Base-by-base conservation (phyloP, 2,329 filamentous ascomycete genomes). In the Fusarium sp. region DNA sequence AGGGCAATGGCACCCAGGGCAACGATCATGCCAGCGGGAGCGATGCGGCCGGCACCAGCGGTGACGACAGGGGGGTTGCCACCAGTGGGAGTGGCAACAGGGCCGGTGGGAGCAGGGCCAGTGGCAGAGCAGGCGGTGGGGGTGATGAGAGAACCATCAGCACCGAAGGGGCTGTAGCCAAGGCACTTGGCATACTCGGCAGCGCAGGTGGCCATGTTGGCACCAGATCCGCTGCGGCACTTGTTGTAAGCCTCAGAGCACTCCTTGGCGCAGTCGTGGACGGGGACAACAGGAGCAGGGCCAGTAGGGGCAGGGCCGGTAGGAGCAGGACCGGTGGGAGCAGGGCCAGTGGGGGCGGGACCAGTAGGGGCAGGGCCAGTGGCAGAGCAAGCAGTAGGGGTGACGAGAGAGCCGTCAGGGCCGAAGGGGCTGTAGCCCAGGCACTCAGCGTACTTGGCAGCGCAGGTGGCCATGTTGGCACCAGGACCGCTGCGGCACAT, bases 341-440 rank as follows among this genome's bases (percentile, higher is more conserved):
- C 85, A 9, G 92, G 91, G 89, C 52, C 92, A 94, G 88, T 86
- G 92, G 79, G 9, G 37, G n/a, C n/a, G n/a, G 71, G 65, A 11
- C 25, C 39, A 23, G 50, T 45, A 11, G 62, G 14, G 5, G 67
- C 60, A 13, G 45, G 45, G 25, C 45, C 45, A n/a, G 92, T 94
- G 83, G 88, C 91, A 32, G 70, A 64, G 69, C 77, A 78, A 23
- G 76, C 72, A 23, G 72, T 72, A 18, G 71, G 73, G 14, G 50
- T 58, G 25, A 69, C 66, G 4, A 77, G 56, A 13, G 71, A 67
- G 16, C 62, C 72, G 6, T 57, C 54, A 20, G 41, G 27, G 25
- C 57, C 37, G 37, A 73, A 79, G 60, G 77, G 76, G 71, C 68
- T 75, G 70, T 71, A 75, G 54, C 71, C 72, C 4, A 78, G 67